phyloP scores from a whole-genome alignment of 2,329 filamentous ascomycete genomes.

The Penicillium thymicola region DNA sequence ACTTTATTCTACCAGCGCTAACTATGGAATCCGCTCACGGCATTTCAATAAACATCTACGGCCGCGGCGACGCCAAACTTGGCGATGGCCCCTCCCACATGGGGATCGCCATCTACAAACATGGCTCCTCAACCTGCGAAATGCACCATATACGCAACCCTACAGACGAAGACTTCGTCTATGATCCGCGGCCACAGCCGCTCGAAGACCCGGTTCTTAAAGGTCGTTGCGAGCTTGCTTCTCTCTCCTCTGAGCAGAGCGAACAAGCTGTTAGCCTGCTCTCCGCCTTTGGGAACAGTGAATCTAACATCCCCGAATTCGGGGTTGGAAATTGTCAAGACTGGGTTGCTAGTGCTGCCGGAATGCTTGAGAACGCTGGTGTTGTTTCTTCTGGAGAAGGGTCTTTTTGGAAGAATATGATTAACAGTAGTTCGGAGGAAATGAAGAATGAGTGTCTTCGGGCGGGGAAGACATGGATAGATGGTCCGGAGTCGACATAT shows the following conservation, averaged over 20 bases:
- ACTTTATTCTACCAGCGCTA: background rate
- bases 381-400: background rate
- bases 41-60: background rate
- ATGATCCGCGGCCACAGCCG: background rate
- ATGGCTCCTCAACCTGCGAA: background rate
- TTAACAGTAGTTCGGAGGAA: background rate
- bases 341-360: background rate
- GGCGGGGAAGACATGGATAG: background rate
- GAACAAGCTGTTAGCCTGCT: background rate
- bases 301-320: background rate
- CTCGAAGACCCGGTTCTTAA: background rate
- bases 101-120: background rate
- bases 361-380: background rate
- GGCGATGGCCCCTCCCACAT: background rate
- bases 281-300: background rate
- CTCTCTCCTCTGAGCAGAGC: background rate
- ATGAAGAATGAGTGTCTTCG: background rate
- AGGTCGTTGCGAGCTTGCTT: background rate
- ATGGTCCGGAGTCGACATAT: background rate
- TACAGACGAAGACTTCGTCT: background rate
- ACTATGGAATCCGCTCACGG: background rate
- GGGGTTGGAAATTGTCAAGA: background rate
- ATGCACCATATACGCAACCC: constrained; percentile 1
- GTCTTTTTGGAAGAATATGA: background rate
- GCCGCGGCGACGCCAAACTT: background rate